phyloP scores from a whole-genome alignment of 176 grass and related monocot species.

The Dendrocalamus sinicus region DNA sequence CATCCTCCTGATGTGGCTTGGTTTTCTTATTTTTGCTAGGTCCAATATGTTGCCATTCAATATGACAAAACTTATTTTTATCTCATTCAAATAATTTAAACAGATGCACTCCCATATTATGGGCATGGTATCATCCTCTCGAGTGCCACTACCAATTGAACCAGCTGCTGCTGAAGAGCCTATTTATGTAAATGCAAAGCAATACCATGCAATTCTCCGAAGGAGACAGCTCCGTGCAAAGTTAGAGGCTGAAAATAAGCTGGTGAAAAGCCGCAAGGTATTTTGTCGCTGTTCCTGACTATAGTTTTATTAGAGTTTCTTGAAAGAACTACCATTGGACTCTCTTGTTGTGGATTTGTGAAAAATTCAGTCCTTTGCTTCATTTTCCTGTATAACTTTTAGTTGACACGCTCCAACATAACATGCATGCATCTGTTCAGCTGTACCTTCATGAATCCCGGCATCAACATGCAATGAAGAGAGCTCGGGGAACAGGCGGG shows the following conservation, averaged over 20 bases:
- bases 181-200: slow-evolving; percentile 95
- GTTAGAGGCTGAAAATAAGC: slow-evolving; percentile 93
- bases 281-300: background rate
- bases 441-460: slow-evolving; percentile 88
- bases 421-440: slow-evolving; percentile 27
- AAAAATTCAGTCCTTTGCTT: background rate
- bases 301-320: background rate
- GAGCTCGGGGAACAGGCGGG: slow-evolving; percentile 85
- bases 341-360: background rate
- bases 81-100: slow-evolving; percentile 30
- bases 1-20: background rate
- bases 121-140: slow-evolving; percentile 59
- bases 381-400: background rate
- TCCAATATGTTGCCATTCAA: slow-evolving; percentile 3
- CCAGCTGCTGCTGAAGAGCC: slow-evolving; percentile 81
- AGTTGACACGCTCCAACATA: background rate
- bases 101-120: slow-evolving; percentile 81
- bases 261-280: slow-evolving; percentile 92
- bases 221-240: slow-evolving; percentile 88
- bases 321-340: no score
- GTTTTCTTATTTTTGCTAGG: slow-evolving; percentile 20
- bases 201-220: slow-evolving; percentile 89
- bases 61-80: slow-evolving; percentile 6
- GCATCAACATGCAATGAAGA: slow-evolving; percentile 95
- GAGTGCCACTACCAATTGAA: slow-evolving; percentile 80